Base-by-base conservation (phyloP, 75 land plant species). In the Larix kaempferi region DNA sequence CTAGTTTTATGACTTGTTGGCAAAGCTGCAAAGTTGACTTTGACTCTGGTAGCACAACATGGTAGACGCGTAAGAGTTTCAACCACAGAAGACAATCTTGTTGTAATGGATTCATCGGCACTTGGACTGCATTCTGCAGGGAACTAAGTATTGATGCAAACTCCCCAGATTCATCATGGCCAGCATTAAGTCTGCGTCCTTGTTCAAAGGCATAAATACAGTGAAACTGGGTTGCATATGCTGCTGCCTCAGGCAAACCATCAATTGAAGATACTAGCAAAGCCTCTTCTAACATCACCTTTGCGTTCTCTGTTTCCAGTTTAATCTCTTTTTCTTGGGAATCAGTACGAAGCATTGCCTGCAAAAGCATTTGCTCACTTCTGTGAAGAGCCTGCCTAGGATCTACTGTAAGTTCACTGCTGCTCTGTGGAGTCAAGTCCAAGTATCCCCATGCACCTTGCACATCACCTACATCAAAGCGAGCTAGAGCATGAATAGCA, bases 331-430 rank as follows among this genome's bases (percentile, higher is more conserved):
- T 87, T 33, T 66, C 69, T 29, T 84, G 82, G 11, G 82, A 88
- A 78, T 79, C 88, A 29, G 12, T 66, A 44, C 86, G 83, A 84
- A 91, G 84, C 92, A 97, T 86, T 61, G 98, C 95, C 86, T 95
- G 94, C 72, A 98, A 78, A 74, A 98, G 96, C 98, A 95, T 95
- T 66, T 95, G 98, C 80, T 98, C 99, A 84, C 99, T 98, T 80
- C 99, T 91, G 64, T 91, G 92, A 57, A 98, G 77, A 14, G 99
- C 94, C 75, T 87, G 82, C 76, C 84, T 83, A 58, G 96, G 96
- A 87, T 98, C 98, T 60, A 93, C 86, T 52, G 99, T 90, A 57
- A 93, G 89, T 56, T 95, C 96, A 82, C 83, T 82, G 82, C 95
- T 95, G 78, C 89, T 93, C 84, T 98, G 94, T n/a, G 99, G 98